Conservation (phyloP, 768 basidiomycete species). For the Lactifluus volemus region DNA sequence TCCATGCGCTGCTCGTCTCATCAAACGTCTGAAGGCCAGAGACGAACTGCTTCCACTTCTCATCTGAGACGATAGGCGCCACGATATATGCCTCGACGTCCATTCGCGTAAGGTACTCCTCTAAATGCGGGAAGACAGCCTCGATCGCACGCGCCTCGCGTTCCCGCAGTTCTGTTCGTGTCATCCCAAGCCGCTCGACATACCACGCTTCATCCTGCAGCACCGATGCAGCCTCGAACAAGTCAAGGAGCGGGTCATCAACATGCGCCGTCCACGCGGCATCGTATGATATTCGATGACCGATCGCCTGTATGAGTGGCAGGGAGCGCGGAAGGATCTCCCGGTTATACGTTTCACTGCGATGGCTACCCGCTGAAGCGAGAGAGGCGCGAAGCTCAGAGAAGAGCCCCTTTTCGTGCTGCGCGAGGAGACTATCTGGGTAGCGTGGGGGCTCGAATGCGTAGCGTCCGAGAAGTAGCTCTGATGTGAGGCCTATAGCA, state of each 20-base stretch:
- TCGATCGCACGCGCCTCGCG: conserved; percentile 22
- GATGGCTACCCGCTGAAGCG: conserved; percentile 27
- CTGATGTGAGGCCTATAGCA: conserved; percentile 42
- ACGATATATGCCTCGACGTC: conserved; percentile 13
- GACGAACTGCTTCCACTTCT: conserved; percentile 13
- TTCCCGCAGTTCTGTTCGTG: conserved; percentile 36
- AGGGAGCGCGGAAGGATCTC: conserved; percentile 50
- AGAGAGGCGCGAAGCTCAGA: conserved; percentile 19
- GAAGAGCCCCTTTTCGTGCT: conserved; percentile 35
- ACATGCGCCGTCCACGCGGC: conserved; percentile 39
- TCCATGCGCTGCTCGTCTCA: not conserved
- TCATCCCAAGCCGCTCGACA: conserved; percentile 41
- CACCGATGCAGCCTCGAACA: conserved; percentile 47
- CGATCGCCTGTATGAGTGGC: conserved; percentile 47
- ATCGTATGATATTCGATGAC: conserved; percentile 53
- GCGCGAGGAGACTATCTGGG: conserved; percentile 43
- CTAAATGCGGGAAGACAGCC: conserved; percentile 20
- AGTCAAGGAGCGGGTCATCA: conserved; percentile 42
- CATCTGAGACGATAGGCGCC: conserved; percentile 20
- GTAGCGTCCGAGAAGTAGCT: conserved; percentile 49
- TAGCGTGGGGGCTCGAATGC: conserved; percentile 37
- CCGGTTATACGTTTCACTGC: conserved; percentile 42
- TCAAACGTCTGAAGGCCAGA: not conserved
- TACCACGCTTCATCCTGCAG: conserved; percentile 53
- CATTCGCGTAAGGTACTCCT: conserved; percentile 14